Conservation (phyloP, 139 green algal genomes). For the Closterium sp. region DNA sequence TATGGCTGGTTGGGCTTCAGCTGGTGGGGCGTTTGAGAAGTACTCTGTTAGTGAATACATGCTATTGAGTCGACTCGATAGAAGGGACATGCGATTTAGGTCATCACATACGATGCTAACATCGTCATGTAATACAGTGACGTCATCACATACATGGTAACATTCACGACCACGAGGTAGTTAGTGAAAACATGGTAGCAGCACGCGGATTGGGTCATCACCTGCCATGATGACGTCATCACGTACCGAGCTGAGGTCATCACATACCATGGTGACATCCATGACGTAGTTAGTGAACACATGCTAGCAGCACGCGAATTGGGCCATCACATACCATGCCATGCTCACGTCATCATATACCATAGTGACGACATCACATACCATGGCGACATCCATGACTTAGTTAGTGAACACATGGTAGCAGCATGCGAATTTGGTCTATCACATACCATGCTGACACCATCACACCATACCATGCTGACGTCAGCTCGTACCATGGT, state of each 20-base stretch:
- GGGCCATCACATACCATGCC: too few species aligned
- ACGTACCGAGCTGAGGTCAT: not conserved
- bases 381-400: constrained; percentile 35
- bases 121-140: too few species aligned
- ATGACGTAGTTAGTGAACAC: constrained; percentile 25
- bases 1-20: too few species aligned
- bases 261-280: not conserved
- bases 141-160: not conserved
- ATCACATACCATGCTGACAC: not conserved
- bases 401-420: constrained; percentile 20
- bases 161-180: constrained; percentile 4
- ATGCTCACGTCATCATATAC: too few species aligned
- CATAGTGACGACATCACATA: too few species aligned
- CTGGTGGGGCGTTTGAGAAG: too few species aligned
- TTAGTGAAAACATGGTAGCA: constrained; percentile 24
- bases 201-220: not conserved
- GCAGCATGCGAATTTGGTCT: constrained; percentile 5
- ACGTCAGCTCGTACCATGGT: not conserved
- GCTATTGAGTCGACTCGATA: not conserved
- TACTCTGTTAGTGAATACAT: constrained; percentile 17
- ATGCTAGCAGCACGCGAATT: not conserved
- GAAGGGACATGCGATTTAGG: constrained; percentile 2
- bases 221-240: not conserved
- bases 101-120: not conserved
- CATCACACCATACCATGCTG: too few species aligned